phyloP scores from a whole-genome alignment of 1,284 basidiomycete species.

The Trametes sp. region DNA sequence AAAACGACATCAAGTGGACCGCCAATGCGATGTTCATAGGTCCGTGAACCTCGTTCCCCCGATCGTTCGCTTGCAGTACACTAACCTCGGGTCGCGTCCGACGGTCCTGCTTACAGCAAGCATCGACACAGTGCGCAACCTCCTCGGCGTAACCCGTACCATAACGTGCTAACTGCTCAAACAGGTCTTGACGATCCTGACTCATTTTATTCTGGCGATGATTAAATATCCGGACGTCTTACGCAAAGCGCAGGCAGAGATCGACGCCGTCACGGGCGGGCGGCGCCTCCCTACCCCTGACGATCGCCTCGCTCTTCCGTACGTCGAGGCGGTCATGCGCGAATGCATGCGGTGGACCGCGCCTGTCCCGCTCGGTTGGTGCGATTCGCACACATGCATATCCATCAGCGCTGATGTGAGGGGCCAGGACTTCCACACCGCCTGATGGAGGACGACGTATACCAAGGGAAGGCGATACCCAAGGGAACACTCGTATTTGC shows the following conservation, averaged over 20 bases:
- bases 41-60: too few species aligned
- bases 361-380: background rate
- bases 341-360: slow-evolving; percentile 33
- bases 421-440: slow-evolving; percentile 5
- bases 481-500: slow-evolving; percentile 19
- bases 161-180: background rate
- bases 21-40: slow-evolving; percentile 58
- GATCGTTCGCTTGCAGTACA: too few species aligned
- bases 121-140: slow-evolving; percentile 59
- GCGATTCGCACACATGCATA: background rate
- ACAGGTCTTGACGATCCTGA: slow-evolving; percentile 41
- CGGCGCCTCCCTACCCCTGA: slow-evolving; percentile 41
- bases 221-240: slow-evolving; percentile 41
- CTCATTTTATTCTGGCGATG: slow-evolving; percentile 40
- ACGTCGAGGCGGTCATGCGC: slow-evolving; percentile 41
- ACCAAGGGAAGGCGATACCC: slow-evolving; percentile 12
- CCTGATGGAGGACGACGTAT: slow-evolving; percentile 17
- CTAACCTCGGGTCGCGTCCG: background rate
- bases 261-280: slow-evolving; percentile 43
- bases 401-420: background rate
- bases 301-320: slow-evolving; percentile 44
- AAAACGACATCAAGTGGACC: slow-evolving; percentile 73
- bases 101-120: slow-evolving; percentile 46
- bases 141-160: background rate
- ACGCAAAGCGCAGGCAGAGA: slow-evolving; percentile 44